These are phyloP conservation scores for Lathyrus aphaca DNA, from an alignment of 306 rosid genomes.

Conservation along the genomic window DNA sequence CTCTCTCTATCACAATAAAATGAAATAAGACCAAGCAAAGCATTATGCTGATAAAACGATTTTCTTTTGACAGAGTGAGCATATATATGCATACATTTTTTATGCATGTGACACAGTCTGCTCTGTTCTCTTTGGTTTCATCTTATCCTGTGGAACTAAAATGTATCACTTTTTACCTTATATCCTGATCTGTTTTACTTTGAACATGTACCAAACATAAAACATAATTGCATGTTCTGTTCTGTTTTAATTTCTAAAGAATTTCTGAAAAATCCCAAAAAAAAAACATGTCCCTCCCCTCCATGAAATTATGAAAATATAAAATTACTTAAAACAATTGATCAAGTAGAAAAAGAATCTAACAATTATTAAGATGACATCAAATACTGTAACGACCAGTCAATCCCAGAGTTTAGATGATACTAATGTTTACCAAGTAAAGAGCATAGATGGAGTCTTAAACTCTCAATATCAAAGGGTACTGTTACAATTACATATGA, in stretches of 20 bases:
- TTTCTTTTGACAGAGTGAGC: constrained; percentile 29
- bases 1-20: constrained; percentile 14
- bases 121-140: neutral
- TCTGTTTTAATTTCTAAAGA: constrained; percentile 7
- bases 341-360: constrained; percentile 1
- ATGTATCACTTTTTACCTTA: neutral
- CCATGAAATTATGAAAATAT: constrained; percentile 27
- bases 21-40: constrained; percentile 16
- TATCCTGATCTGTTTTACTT: constrained; percentile 1
- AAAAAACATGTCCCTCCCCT: neutral
- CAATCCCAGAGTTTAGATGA: neutral
- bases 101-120: neutral
- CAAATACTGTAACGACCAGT: neutral
- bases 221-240: neutral
- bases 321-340: constrained; percentile 25
- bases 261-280: neutral
- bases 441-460: constrained; percentile 21
- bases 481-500: constrained; percentile 13
- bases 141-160: neutral
- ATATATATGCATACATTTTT: constrained; percentile 10
- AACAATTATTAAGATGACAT: constrained; percentile 18
- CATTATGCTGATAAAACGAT: constrained; percentile 16
- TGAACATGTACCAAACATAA: neutral
- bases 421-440: neutral
- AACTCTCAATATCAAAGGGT: constrained; percentile 23